These are phyloP conservation scores for Ceratobasidium sp. DNA, from an alignment of 1,284 basidiomycete species.

Conservation along the genomic window DNA sequence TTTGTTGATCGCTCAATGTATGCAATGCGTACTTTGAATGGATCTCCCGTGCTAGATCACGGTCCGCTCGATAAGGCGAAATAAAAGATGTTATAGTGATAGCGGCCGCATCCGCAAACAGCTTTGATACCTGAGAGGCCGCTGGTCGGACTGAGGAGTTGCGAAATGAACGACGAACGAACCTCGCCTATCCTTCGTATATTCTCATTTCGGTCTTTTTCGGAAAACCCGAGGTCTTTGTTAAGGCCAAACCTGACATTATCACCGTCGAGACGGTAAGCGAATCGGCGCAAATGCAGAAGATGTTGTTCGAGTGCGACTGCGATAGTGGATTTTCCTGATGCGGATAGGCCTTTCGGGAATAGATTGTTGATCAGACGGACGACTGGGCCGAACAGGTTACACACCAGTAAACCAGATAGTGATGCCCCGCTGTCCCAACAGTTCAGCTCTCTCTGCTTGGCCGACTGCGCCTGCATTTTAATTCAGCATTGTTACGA, in stretches of 20 bases:
- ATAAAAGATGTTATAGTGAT: constrained; percentile 97
- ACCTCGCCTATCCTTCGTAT: constrained; percentile 98
- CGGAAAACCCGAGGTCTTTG: constrained; percentile 98
- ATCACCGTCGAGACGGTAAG: constrained; percentile 96
- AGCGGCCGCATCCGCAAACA: constrained; percentile 90
- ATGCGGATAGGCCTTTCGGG: constrained; percentile 42
- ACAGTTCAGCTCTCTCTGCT: constrained; percentile 72
- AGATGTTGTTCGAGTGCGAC: constrained; percentile 97
- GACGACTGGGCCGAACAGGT: background rate
- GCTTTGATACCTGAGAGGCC: constrained; percentile 80
- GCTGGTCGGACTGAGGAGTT: background rate
- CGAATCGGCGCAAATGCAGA: constrained; percentile 84
- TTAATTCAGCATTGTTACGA: background rate
- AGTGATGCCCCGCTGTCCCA: constrained; percentile 86
- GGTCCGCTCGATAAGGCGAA: constrained; percentile 94
- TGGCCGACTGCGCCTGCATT: constrained; percentile 74
- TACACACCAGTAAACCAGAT: constrained; percentile 95
- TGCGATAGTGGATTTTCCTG: constrained; percentile 85
- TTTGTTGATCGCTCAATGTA: background rate
- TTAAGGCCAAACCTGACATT: constrained; percentile 97
- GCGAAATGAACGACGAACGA: constrained; percentile 47
- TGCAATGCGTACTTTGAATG: constrained; percentile 66
- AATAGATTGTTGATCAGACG: constrained; percentile 51
- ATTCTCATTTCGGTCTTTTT: constrained; percentile 95
- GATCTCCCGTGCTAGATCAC: constrained; percentile 83